phyloP scores from a whole-genome alignment of 169 alveolate genomes.

The Plasmodium blacklocki region DNA sequence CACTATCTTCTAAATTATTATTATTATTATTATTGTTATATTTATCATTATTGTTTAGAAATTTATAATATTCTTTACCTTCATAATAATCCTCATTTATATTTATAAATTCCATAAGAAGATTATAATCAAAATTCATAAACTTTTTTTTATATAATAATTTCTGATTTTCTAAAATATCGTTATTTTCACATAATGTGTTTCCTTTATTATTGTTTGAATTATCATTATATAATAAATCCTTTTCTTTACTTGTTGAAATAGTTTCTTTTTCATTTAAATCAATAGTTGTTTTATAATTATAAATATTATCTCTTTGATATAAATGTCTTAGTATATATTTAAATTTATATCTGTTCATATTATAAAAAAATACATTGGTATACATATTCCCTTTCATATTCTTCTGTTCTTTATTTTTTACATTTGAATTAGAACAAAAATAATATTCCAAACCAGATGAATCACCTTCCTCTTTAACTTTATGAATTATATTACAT shows the following conservation, averaged over 20 bases:
- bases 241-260: no score
- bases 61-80: neutral
- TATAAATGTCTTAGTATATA: neutral
- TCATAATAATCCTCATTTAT: neutral
- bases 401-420: no score
- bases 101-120: conserved; percentile 2
- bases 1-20: neutral
- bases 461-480: no score
- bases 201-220: no score
- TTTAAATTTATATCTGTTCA: neutral
- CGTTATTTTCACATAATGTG: neutral
- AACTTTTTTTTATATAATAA: neutral
- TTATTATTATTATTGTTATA: no score
- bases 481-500: neutral
- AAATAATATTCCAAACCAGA: no score
- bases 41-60: neutral
- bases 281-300: no score
- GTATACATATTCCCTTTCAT: neutral
- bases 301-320: neutral
- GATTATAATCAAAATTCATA: conserved; percentile 14
- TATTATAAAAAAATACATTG: neutral
- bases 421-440: no score
- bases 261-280: no score
- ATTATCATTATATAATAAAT: no score
- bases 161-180: neutral